A percentile compares a stretch with the other conserved stretches of the same genome.
These are phyloP conservation scores for Hsuehochloa calcarea DNA, from an alignment of 176 grass and related monocot genomes.

Conservation along the genomic window DNA sequence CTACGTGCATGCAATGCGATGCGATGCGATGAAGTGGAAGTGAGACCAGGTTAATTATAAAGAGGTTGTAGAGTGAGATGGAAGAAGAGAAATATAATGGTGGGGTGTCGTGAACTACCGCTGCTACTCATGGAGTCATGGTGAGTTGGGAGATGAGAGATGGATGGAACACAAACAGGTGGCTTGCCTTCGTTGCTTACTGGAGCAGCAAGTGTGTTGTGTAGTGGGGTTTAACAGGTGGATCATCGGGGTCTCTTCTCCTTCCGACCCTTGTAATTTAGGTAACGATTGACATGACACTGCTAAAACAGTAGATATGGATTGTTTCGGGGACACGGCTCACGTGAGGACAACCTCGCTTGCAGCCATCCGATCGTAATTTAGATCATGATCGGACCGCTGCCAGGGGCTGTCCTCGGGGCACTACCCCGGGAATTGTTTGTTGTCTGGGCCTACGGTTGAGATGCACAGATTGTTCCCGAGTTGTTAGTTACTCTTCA, in stretches of 20 bases:
- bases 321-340: background rate
- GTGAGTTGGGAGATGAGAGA: conserved; percentile 10
- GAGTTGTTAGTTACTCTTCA: background rate
- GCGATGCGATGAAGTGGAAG: background rate
- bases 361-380: background rate
- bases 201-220: conserved; percentile 18
- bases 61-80: background rate
- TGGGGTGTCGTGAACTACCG: background rate
- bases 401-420: background rate
- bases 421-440: no score
- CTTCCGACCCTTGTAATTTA: background rate
- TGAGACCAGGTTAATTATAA: background rate
- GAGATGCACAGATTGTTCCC: background rate
- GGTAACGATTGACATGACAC: conserved; percentile 6
- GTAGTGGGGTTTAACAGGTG: background rate
- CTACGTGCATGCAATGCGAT: background rate
- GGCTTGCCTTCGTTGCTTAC: conserved; percentile 35
- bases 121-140: background rate
- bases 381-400: background rate
- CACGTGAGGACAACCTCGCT: background rate
- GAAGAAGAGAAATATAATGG: background rate
- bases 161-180: conserved; percentile 31
- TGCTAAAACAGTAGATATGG: background rate
- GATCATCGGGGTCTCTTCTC: background rate
- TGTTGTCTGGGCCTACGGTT: background rate